Base-by-base conservation (phyloP, 495 filamentous ascomycete genomes). In the Aspergillus campestris region DNA sequence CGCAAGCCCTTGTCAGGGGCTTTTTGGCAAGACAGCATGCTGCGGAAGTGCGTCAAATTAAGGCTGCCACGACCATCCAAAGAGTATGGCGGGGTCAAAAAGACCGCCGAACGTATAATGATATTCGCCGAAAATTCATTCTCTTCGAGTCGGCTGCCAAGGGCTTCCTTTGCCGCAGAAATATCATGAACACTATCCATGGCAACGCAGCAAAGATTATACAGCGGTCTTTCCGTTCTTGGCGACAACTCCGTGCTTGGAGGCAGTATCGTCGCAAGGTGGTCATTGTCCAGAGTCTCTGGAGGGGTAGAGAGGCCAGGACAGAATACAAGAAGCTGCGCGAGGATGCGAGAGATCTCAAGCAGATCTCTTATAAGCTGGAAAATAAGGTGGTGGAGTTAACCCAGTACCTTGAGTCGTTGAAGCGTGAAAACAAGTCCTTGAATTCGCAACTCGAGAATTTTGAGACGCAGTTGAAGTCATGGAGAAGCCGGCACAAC, bases 331-430 rank as follows among this genome's bases (percentile, higher is more conserved):
- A 94, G 79, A 80, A 62, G 35, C 65, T 94, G 43, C 86, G 94
- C 40, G 91, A 94, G 63, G 94, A 98, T 62, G 90, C 92, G 33
- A 84, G 94, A 57, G 92, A 98, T 74, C 79, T 98, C 55, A 95
- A 95, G 71, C 89, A 96, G 63, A 98, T 98, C 52, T 96, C 90
- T 10, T 97, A 97, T 71, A 97, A 94, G 72, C 68, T 98, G 57
- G 94, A 97, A 73, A 96, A 97, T 74, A 97, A 98, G 78, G 92
- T 98, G 44, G 87, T 96, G 43, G 94, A 99, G 69, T 73, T 99
- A 53, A 99, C 94, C 8, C 94, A 99, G 64, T 84, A 84, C 41
- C 63, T 97, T 60, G 89, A 91, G 56, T 82, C 87, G 29, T 81
- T 96, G 75, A 94, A 94, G 71, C 74, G 78, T 36, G 86, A 95